phyloP scores from a whole-genome alignment of 1,284 basidiomycete species.

The Coniophora puteana region DNA sequence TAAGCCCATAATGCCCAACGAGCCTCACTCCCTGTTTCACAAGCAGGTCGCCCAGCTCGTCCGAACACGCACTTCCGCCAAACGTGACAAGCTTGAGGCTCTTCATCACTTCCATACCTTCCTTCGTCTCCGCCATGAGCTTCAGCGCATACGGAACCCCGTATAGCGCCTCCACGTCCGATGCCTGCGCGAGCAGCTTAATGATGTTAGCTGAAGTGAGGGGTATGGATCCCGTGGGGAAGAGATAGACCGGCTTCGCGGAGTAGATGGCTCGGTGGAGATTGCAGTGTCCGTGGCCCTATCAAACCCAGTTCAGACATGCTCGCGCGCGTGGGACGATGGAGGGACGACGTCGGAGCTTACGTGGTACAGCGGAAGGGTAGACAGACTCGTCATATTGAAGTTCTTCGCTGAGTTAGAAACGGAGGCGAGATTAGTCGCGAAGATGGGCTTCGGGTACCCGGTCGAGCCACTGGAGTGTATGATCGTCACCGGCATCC shows the following conservation, averaged over 20 bases:
- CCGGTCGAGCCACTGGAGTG: slow-evolving; percentile 57
- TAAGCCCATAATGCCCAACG: slow-evolving; percentile 52
- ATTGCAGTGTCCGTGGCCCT: slow-evolving; percentile 19
- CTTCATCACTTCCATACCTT: slow-evolving; percentile 43
- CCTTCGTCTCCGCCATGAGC: slow-evolving; percentile 48
- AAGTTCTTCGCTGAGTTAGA: slow-evolving; percentile 37
- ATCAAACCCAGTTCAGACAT: neutral
- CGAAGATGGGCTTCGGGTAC: slow-evolving; percentile 41
- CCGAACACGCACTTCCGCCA: slow-evolving; percentile 41
- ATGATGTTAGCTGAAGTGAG: slow-evolving; percentile 47
- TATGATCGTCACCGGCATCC: slow-evolving; percentile 47
- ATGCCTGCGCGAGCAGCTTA: slow-evolving; percentile 24
- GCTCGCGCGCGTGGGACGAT: slow-evolving; percentile 4
- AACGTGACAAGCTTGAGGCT: slow-evolving; percentile 49
- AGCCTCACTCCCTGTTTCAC: slow-evolving; percentile 49
- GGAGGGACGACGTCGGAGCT: slow-evolving; percentile 13
- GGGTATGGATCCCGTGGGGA: slow-evolving; percentile 45
- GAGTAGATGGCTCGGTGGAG: slow-evolving; percentile 35
- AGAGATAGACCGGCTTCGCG: slow-evolving; percentile 43
- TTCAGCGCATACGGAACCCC: slow-evolving; percentile 25
- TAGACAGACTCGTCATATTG: slow-evolving; percentile 41
- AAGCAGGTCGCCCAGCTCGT: slow-evolving; percentile 54
- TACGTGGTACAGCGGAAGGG: slow-evolving; percentile 41
- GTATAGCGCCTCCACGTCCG: slow-evolving; percentile 15
- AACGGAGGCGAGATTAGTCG: slow-evolving; percentile 36